Conservation (phyloP, 148 eudicot species). For the Persicaria tinctoria region DNA sequence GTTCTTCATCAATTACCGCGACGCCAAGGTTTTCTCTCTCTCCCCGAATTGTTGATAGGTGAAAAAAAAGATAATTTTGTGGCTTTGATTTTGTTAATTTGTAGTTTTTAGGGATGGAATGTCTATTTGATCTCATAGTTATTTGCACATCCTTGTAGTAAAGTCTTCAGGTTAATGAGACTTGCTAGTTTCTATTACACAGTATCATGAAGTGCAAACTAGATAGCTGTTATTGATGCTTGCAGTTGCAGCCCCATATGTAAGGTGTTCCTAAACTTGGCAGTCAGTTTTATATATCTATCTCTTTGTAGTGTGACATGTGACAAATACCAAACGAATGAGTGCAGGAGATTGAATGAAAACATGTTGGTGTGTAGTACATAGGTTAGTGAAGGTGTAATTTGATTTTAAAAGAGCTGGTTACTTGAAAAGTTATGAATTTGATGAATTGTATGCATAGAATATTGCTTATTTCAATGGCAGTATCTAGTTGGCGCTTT, state of each 20-base stretch:
- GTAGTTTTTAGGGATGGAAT: not conserved
- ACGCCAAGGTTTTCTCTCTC: conserved; percentile 46
- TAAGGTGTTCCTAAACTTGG: not conserved
- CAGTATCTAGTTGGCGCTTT: not conserved
- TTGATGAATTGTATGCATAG: not conserved
- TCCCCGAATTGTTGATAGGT: not conserved
- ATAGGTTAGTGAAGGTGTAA: not conserved
- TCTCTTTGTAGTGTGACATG: no score
- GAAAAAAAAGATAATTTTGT: not conserved
- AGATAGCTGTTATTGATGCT: not conserved
- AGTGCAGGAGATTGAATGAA: not conserved
- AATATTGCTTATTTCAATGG: not conserved
- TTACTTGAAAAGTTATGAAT: not conserved
- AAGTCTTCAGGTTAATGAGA: not conserved
- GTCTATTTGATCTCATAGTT: not conserved
- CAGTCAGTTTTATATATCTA: not conserved
- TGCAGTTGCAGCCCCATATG: not conserved
- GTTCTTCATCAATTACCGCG: conserved; percentile 72
- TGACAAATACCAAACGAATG: no score
- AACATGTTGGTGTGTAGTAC: not conserved
- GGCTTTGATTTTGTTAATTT: not conserved
- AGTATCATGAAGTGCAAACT: not conserved
- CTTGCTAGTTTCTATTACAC: not conserved
- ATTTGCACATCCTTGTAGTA: not conserved
- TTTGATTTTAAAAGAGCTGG: conserved; percentile 1